Evolutionary conservation across 371 early-diverging fungal genomes (phyloP), one percentile per base, ranked within the genome.

Genomic region (Fennellomyces sp.): DNA sequence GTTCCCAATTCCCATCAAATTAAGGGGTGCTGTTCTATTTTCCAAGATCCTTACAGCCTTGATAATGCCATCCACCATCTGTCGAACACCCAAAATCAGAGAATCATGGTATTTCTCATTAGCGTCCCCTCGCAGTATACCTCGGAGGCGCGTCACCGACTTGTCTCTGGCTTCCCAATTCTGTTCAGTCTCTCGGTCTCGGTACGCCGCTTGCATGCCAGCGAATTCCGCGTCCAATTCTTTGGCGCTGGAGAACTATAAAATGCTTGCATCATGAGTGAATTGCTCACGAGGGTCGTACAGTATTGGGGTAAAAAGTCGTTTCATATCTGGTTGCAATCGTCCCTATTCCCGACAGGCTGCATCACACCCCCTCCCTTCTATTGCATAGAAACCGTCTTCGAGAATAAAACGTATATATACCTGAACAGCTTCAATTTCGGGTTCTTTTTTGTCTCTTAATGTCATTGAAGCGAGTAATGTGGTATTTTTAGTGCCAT

Each of bases 31-130:
- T 5, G 26, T 45, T 15, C 28, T 3, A 11, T 13, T 19, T 17
- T 39, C 11, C 33, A 15, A 3, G 4, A 27, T 8, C n/a, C 67
- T 71, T 65, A 80, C 80, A 15, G 73, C 75, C 52, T 80, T 80
- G 8, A 75, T 50, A 35, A 80, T 75, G 56, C 77, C 77, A 60
- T 80, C 80, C 25, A 76, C 70, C 75, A 75, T 65, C 45, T 66
- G 73, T 21, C 64, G 70, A 39, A 80, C 64, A 36, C 65, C 65
- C 5, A 58, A 59, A 11, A 71, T 49, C 8, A 80, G 28, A 4
- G 61, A 61, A 36, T 80, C 77, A 19, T 60, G 64, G 54, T 70
- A 76, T 17, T 69, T 60, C 39, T 80, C 73, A 17, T 61, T 49
- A 11, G 77, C 67, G 63, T 76, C 73, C 23, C 79, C 79, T 58